A percentile compares a stretch with the other conserved stretches of the same genome.
These are phyloP conservation scores for Chytridium lagenaria DNA, from an alignment of 371 early-diverging fungal species.

Conservation along the genomic window DNA sequence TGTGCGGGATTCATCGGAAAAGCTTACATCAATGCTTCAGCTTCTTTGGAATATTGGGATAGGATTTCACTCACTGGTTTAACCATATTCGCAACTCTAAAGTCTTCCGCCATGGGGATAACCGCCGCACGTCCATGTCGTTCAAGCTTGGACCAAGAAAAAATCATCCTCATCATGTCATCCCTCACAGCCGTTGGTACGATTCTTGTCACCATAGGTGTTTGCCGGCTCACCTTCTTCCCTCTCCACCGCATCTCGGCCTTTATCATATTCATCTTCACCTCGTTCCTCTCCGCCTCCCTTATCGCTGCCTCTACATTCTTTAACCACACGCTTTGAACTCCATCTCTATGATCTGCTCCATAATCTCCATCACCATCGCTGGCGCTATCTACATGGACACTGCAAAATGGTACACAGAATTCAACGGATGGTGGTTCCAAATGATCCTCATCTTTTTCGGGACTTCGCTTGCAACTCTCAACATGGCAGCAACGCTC, in stretches of 20 bases:
- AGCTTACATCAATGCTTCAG: background rate
- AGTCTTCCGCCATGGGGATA: background rate
- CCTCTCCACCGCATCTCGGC: too few species aligned
- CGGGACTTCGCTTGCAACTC: background rate
- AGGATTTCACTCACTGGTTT: background rate
- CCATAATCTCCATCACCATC: background rate
- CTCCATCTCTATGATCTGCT: background rate
- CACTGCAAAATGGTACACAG: background rate
- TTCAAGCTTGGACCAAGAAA: conserved; percentile 1
- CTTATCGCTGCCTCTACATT: background rate
- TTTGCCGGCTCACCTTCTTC: background rate
- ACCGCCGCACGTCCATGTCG: background rate
- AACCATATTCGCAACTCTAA: background rate
- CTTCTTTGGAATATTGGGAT: background rate
- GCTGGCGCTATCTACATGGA: background rate
- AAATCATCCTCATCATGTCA: background rate
- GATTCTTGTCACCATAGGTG: background rate
- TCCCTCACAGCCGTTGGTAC: background rate
- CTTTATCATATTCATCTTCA: too few species aligned
- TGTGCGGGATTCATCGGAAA: background rate
- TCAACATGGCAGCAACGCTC: background rate
- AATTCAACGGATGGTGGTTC: background rate
- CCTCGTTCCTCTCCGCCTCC: background rate
- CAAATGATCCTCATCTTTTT: background rate
- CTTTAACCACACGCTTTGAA: background rate